A percentile compares a stretch with the other conserved stretches of the same genome.
These are phyloP conservation scores for Aspergillus cejpii DNA, from an alignment of 2,329 filamentous ascomycete genomes.

Conservation along the genomic window DNA sequence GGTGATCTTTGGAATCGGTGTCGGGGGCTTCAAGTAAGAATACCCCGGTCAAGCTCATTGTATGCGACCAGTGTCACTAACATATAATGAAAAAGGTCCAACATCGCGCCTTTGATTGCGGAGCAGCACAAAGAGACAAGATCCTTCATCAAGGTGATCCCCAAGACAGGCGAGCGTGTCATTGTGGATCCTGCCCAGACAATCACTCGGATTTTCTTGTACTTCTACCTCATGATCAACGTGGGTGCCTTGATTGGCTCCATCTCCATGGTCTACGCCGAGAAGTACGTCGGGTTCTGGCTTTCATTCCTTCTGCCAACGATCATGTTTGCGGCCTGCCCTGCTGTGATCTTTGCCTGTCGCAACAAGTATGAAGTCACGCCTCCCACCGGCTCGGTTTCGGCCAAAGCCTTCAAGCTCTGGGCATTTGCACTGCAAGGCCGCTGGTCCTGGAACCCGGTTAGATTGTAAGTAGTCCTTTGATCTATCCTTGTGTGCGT, in stretches of 20 bases:
- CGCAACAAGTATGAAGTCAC: constrained; percentile 57
- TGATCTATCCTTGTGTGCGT: not conserved
- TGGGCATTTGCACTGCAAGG: constrained; percentile 56
- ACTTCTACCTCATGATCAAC: constrained; percentile 67
- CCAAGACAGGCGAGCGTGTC: constrained; percentile 56
- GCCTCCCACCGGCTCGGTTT: constrained; percentile 66
- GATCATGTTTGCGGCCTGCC: constrained; percentile 56
- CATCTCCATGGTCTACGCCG: constrained; percentile 63
- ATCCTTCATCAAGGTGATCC: constrained; percentile 49
- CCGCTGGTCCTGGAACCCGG: constrained; percentile 56
- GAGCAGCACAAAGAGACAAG: constrained; percentile 60
- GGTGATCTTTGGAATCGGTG: constrained; percentile 64
- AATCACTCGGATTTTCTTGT: constrained; percentile 61
- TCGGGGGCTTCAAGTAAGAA: constrained; percentile 64
- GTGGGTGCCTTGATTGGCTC: constrained; percentile 56
- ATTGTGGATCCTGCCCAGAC: constrained; percentile 65
- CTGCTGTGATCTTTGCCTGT: constrained; percentile 54
- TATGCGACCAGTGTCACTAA: not conserved
- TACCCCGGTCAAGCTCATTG: not conserved
- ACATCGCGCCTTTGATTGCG: constrained; percentile 64
- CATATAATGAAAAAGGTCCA: constrained; percentile 41
- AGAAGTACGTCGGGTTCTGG: constrained; percentile 70
- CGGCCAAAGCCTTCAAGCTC: constrained; percentile 60
- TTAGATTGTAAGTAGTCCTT: constrained; percentile 28
- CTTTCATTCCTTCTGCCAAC: constrained; percentile 55